Conservation (phyloP, 805 yeast species). For the Candida gorgasii region DNA sequence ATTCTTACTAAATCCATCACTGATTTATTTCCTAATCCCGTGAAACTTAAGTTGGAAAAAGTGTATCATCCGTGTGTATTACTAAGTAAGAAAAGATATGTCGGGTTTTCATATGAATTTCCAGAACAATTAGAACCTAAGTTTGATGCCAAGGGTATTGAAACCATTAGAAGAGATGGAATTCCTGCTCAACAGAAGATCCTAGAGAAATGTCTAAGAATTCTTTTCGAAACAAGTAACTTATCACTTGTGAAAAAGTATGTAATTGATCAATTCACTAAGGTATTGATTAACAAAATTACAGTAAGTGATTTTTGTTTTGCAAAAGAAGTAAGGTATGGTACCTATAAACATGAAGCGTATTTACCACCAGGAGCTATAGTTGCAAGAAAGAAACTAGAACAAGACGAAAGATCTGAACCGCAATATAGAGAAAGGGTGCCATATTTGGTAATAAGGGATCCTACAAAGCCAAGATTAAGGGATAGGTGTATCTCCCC, state of each 20-base stretch:
- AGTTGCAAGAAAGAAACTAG: conserved; percentile 63
- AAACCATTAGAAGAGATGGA: conserved; percentile 92
- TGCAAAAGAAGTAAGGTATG: conserved; percentile 85
- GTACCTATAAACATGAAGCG: conserved; percentile 71
- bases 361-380: conserved; percentile 91
- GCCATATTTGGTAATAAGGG: conserved; percentile 76
- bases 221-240: conserved; percentile 72
- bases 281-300: conserved; percentile 62
- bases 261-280: conserved; percentile 63
- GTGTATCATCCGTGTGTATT: conserved; percentile 86
- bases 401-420: conserved; percentile 66
- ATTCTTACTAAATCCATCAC: conserved; percentile 70
- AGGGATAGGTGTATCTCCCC: conserved; percentile 83
- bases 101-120: conserved; percentile 76
- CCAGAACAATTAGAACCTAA: conserved; percentile 55
- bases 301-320: conserved; percentile 84
- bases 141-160: conserved; percentile 96
- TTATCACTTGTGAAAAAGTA: conserved; percentile 68
- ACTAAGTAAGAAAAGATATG: conserved; percentile 82
- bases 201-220: conserved; percentile 65
- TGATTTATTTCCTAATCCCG: conserved; percentile 71
- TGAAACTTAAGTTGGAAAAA: conserved; percentile 84
- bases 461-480: conserved; percentile 54
- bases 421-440: conserved; percentile 91
- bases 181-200: conserved; percentile 88